Conservation (phyloP, 2,329 filamentous ascomycete species). For the Eurotiales sp. region DNA sequence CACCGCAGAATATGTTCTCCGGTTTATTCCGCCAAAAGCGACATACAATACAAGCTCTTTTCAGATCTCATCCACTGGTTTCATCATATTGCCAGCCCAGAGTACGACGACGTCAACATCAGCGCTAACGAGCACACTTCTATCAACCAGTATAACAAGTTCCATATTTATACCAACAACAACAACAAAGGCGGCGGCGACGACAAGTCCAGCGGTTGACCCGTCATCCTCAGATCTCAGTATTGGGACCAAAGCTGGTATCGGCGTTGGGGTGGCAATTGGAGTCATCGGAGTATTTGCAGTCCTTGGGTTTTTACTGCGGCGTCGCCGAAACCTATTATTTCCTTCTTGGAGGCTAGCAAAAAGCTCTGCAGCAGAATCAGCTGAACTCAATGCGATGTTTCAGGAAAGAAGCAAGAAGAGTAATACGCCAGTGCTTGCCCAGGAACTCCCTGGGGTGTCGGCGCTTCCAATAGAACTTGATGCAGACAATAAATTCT, state of each 20-base stretch:
- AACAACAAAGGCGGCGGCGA: background rate
- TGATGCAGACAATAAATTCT: background rate
- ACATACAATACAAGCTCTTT: constrained; percentile 4
- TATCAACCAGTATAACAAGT: background rate
- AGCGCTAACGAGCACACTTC: background rate
- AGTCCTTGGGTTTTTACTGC: background rate
- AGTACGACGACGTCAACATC: background rate
- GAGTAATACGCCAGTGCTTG: background rate
- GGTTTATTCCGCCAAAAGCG: constrained; percentile 1
- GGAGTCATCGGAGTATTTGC: background rate
- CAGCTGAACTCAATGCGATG: background rate
- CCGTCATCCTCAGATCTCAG: background rate
- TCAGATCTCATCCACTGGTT: constrained; percentile 6
- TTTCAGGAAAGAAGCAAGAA: background rate
- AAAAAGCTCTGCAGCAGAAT: background rate
- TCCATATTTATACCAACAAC: background rate
- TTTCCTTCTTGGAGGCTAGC: background rate
- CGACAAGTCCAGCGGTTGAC: background rate
- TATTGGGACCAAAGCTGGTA: background rate
- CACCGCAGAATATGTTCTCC: constrained; percentile 13
- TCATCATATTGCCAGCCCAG: background rate
- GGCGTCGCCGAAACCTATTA: background rate
- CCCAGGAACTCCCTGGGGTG: background rate
- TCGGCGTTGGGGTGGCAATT: background rate
- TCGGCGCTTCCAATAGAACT: background rate